These are phyloP conservation scores for Maudiozyma bulderi DNA, from an alignment of 805 yeast genomes.

Conservation along the genomic window DNA sequence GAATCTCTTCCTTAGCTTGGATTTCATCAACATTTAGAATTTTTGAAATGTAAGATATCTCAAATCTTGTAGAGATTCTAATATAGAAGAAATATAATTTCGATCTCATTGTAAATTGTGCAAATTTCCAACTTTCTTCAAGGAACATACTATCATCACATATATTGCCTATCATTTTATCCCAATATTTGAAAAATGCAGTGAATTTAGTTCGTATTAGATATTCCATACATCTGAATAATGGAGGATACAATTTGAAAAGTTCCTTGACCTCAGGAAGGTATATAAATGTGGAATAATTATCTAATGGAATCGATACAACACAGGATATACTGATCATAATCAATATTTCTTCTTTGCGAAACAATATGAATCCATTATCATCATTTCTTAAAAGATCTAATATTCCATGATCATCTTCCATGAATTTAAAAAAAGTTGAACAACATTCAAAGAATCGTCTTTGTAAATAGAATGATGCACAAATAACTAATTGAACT, in stretches of 20 bases:
- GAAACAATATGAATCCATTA: constrained; percentile 4
- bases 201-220: constrained; percentile 18
- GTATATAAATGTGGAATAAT: constrained; percentile 18
- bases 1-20: constrained; percentile 13
- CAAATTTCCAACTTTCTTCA: constrained; percentile 12
- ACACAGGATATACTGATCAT: constrained; percentile 19
- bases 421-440: constrained; percentile 11
- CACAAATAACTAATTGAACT: constrained; percentile 10
- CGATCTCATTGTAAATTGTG: constrained; percentile 15
- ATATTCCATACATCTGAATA: constrained; percentile 11
- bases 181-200: constrained; percentile 20
- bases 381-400: neutral
- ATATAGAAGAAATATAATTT: constrained; percentile 25
- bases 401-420: constrained; percentile 10
- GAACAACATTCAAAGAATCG: constrained; percentile 16
- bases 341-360: constrained; percentile 14
- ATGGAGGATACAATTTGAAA: constrained; percentile 8
- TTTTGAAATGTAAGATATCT: constrained; percentile 19
- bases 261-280: constrained; percentile 12
- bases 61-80: constrained; percentile 16
- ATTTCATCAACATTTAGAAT: constrained; percentile 13
- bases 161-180: constrained; percentile 8
- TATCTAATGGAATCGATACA: constrained; percentile 22
- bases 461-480: constrained; percentile 15
- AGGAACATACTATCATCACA: constrained; percentile 15